These are phyloP conservation scores for Yamadazyma atlantica DNA, from an alignment of 1,139 yeast species.

Conservation along the genomic window DNA sequence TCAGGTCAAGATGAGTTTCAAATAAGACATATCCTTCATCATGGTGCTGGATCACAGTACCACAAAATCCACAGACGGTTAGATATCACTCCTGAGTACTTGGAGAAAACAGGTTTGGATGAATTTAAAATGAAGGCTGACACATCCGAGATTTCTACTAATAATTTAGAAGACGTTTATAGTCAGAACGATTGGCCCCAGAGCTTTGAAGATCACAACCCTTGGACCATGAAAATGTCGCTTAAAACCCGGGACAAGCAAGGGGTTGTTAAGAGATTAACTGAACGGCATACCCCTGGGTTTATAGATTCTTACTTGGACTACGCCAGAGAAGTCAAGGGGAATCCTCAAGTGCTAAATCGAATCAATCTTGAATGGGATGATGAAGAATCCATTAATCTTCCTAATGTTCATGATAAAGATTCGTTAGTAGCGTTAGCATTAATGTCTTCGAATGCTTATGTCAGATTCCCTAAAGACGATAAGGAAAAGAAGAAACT, in stretches of 20 bases:
- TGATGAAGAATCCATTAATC: conserved; percentile 40
- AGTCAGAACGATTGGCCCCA: conserved; percentile 42
- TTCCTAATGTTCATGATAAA: conserved; percentile 76
- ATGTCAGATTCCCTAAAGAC: conserved; percentile 70
- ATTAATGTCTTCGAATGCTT: conserved; percentile 87
- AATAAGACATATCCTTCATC: conserved; percentile 52
- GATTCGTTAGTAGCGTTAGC: conserved; percentile 77
- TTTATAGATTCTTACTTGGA: conserved; percentile 64
- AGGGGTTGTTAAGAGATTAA: conserved; percentile 45
- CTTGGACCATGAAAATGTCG: conserved; percentile 42
- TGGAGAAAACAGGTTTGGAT: conserved; percentile 10
- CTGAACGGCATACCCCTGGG: conserved; percentile 58
- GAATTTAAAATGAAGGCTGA: conserved; percentile 4
- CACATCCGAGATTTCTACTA: conserved; percentile 4
- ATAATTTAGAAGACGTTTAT: conserved; percentile 27
- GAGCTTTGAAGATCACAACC: conserved; percentile 33
- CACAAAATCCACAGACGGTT: conserved; percentile 41
- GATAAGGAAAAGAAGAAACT: conserved; percentile 52
- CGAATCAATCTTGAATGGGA: conserved; percentile 57
- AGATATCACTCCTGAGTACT: conserved; percentile 39
- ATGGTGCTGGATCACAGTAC: conserved; percentile 41
- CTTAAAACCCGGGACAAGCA: conserved; percentile 17
- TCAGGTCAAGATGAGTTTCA: conserved; percentile 20
- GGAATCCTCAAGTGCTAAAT: conserved; percentile 42
- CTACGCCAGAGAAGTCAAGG: conserved; percentile 49